Percentiles rank a stretch among this genome's conserved stretches.
Evolutionary conservation across 768 basidiomycete species (phyloP).

Genomic region (Lactarius hengduanensis): DNA sequence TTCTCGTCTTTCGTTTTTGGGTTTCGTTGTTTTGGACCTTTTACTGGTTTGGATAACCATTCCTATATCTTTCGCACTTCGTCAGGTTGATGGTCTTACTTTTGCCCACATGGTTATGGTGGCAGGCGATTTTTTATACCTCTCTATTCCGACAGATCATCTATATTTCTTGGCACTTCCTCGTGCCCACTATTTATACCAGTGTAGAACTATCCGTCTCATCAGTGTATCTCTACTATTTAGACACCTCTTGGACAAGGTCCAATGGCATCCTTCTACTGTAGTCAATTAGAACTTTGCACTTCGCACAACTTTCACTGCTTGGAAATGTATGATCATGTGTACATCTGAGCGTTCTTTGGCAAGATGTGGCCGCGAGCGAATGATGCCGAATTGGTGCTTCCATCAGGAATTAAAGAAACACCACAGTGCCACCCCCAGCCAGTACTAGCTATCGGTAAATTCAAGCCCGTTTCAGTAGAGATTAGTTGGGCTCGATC

Average conservation of each 20-base stretch:
- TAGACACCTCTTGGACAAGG: background rate
- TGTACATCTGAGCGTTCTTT: background rate
- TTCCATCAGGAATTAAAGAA: background rate
- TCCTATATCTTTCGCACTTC: conserved; percentile 4
- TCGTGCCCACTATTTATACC: conserved; percentile 1
- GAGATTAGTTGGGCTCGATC: background rate
- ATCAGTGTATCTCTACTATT: conserved; percentile 8
- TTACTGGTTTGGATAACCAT: conserved; percentile 10
- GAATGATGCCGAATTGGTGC: background rate
- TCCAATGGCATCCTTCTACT: background rate
- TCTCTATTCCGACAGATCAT: background rate
- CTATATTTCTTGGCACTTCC: background rate
- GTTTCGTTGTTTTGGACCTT: conserved; percentile 1
- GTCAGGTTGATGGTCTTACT: background rate
- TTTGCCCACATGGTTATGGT: background rate
- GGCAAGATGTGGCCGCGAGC: background rate
- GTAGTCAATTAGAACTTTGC: background rate
- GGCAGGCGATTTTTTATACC: background rate
- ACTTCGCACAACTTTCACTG: background rate
- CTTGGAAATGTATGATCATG: background rate
- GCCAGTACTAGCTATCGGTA: background rate
- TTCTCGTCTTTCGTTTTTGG: background rate
- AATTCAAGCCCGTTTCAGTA: background rate
- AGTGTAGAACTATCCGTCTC: background rate
- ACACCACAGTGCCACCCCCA: background rate